Base-by-base conservation (phyloP, 768 basidiomycete genomes). In the Brasilioporus rufonigricans region DNA sequence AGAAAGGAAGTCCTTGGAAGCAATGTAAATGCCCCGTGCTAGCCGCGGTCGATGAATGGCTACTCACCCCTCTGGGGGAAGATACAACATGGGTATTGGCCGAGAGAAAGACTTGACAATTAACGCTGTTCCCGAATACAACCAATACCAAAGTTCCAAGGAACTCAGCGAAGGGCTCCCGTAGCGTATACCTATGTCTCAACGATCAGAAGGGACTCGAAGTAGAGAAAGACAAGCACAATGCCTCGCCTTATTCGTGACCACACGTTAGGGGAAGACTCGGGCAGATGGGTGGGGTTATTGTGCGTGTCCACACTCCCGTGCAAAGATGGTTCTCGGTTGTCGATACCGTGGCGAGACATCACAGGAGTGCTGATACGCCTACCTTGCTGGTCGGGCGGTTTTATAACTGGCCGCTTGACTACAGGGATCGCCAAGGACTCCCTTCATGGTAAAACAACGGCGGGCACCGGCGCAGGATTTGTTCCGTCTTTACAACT, bases 151-250 rank as follows among this genome's bases (percentile, higher is more conserved):
- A 74, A 12, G 76, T 75, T 23, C 84, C 84, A 24, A 84, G 64
- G 59, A 85, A 83, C 67, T 85, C 84, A n/a, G 81, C 83, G 21
- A 75, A 76, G 18, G 81, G 77, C 65, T 86, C 85, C 48, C 79
- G 73, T 23, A 85, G 59, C 41, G 59, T 60, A 44, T 73, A 65
- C 23, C 81, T 78, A 58, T 23, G 19, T 21, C 21, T 12, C 33
- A 13, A 8, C 13, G 21, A 23, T 31, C 24, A 53, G 18, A 39
- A 19, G 13, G 38, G 24, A 14, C 13, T 12, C 29, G 21, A 10
- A 38, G 19, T 10, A 14, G 10, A 5, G 26, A 27, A 44, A 4
- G 31, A 51, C 36, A 26, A 19, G 23, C 16, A 2, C 24, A 57
- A 74, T 35, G 19, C 8, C 29, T 33, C 61, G 83, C 83, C 83